Base-by-base conservation (phyloP, 1,139 yeast genomes). In the Spencermartinsiella ligniputridi region DNA sequence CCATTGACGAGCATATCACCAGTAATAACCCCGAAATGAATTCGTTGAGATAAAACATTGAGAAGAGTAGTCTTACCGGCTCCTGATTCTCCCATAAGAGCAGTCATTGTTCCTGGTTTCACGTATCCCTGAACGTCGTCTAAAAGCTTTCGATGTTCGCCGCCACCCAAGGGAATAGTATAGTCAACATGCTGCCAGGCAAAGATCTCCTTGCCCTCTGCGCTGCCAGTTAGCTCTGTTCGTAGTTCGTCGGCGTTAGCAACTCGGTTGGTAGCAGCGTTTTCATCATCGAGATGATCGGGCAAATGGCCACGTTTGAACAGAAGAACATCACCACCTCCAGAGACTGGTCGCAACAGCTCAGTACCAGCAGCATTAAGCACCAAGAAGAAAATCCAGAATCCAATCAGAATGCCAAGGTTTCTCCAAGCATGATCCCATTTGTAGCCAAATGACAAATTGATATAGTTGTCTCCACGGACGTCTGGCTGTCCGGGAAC, bases 61-160 rank as follows among this genome's bases (percentile, higher is more conserved):
- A 80, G 68, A 49, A 80, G 66, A 5, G 85, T 80, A 1, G 86
- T 80, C 61, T 79, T 79, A 59, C 85, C 85, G 38, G 84, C 84
- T 57, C 85, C 85, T 21, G 84, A 79, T 50, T 76, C 82, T 51
- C 86, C 86, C 83, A 80, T 79, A 36, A 80, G 62, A 21, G 81
- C 81, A 39, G 80, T 76, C 68, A 77, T 63, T 25, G 79, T 75
- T 52, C 86, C 86, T 13, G 86, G 85, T 51, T 77, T 75, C 55
- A 80, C 81, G 61, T 71, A 81, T 35, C 87, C 88, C 51, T 77
- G 79, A 41, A 81, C 75, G 57, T 75, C 70, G 49, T 77, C 74
- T 51, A 81, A 64, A 40, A 78, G 62, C 53, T 69, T 69, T 61
- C 75, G 61, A 6, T 69, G 63, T 2, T 51, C 52, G 24, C 75